phyloP scores from a whole-genome alignment of 306 rosid genomes.

The Inga oerstediana region DNA sequence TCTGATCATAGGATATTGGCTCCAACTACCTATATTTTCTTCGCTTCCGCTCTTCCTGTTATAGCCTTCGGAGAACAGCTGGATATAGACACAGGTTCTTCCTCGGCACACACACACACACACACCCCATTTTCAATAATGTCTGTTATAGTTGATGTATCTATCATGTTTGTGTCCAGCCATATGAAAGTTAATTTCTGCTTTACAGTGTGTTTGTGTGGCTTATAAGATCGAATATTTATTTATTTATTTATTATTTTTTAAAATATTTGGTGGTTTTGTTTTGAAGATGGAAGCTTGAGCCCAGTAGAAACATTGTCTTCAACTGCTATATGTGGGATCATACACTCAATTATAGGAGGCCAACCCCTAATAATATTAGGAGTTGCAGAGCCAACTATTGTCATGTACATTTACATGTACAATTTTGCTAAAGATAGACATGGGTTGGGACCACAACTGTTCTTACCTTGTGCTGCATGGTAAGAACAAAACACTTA shows the following conservation, averaged over 20 bases:
- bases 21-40: conserved; percentile 75
- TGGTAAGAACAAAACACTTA: conserved; percentile 48
- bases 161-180: no score
- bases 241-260: no score
- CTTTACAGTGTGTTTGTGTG: not conserved
- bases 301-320: no score
- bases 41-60: conserved; percentile 87
- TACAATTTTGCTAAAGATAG: conserved; percentile 68
- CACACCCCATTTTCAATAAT: no score
- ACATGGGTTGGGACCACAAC: conserved; percentile 54
- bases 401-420: conserved; percentile 82
- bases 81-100: conserved; percentile 68
- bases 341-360: conserved; percentile 73
- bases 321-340: no score
- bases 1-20: conserved; percentile 58
- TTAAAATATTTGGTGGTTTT: not conserved
- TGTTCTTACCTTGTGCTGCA: conserved; percentile 87
- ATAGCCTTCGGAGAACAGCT: conserved; percentile 83
- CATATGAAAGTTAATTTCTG: not conserved
- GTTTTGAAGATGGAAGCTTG: conserved; percentile 29
- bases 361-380: conserved; percentile 84
- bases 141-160: no score
- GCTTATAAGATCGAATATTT: not conserved
- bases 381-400: conserved; percentile 95
- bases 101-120: no score